Conservation (phyloP, 2,329 filamentous ascomycete species). For the Triangularia setosa region DNA sequence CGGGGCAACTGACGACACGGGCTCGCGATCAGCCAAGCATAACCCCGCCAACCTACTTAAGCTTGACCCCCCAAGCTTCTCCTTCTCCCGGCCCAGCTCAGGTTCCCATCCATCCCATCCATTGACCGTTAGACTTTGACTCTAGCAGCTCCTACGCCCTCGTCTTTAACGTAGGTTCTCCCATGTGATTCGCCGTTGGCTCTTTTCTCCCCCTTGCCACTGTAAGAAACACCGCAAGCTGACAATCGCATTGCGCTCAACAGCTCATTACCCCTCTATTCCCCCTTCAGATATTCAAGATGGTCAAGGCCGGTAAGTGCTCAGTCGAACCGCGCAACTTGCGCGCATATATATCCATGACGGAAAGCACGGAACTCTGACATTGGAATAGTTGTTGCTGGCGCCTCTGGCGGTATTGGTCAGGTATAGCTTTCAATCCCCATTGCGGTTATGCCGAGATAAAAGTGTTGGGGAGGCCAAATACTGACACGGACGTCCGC, state of each 20-base stretch:
- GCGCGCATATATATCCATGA: neutral
- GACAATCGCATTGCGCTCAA: conserved; percentile 7
- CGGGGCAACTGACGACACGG: conserved; percentile 11
- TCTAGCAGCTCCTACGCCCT: neutral
- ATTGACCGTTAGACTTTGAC: neutral
- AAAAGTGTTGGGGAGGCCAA: too few species aligned
- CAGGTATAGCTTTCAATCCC: conserved; percentile 58
- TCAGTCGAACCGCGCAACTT: neutral
- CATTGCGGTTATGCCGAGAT: neutral
- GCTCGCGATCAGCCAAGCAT: conserved; percentile 9
- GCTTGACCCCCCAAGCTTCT: conserved; percentile 9
- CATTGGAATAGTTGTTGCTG: conserved; percentile 66
- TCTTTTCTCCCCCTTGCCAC: neutral
- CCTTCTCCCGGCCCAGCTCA: neutral
- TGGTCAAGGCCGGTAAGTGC: conserved; percentile 38
- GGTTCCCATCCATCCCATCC: neutral
- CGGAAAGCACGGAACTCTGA: conserved; percentile 19
- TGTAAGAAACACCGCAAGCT: conserved; percentile 6
- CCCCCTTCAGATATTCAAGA: conserved; percentile 27
- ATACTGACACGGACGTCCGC: conserved; percentile 25
- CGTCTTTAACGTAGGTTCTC: neutral
- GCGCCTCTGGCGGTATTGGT: conserved; percentile 96
- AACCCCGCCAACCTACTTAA: conserved; percentile 22
- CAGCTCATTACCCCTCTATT: conserved; percentile 27
- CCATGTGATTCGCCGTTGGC: neutral